Base-by-base conservation (phyloP, 805 yeast genomes). In the Pichia heedii region DNA sequence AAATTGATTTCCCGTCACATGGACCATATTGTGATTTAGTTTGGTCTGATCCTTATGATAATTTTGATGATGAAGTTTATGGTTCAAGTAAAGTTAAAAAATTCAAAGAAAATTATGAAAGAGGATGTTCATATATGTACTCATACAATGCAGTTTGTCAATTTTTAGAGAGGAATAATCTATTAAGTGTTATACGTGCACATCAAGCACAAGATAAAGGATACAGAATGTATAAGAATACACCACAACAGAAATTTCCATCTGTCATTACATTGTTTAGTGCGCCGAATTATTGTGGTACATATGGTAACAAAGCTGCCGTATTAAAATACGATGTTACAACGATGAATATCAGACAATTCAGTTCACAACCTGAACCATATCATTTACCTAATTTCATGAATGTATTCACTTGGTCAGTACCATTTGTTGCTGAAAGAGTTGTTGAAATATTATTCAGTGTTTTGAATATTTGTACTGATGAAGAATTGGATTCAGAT, bases 151-250 rank as follows among this genome's bases (percentile, higher is more conserved):
- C 97, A 0, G 75, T 82, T 3, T 82, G 93, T 54, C 75, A 75
- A 37, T 90, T 90, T 54, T 68, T 90, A 54, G 82, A 83, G 52
- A 70, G 78, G 41, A 90, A 87, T 34, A 83, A 85, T 20, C 66
- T 90, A 32, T 67, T 90, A 27, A 82, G 88, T n/a, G 76, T 90
- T 30, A 86, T 90, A 37, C 73, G 98, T 46, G 97, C 97, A 1
- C 98, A 90, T 62, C 97, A 90, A 65, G 97, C 97, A 1, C 98
- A 90, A 63, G 97, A 90, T 62, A 89, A 93, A 10, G 98, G 98
- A 32, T 90, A 89, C 64, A 70, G 96, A 59, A 93, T 93, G 86
- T 90, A 90, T 65, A 83, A 81, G 54, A 77, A 85, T 51, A 85
- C 96, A 2, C 74, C 77, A 48, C 72, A 84, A 4, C 79, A 88